Base-by-base conservation (phyloP, 1,284 basidiomycete genomes). In the Rhodotorula mucilaginosa region DNA sequence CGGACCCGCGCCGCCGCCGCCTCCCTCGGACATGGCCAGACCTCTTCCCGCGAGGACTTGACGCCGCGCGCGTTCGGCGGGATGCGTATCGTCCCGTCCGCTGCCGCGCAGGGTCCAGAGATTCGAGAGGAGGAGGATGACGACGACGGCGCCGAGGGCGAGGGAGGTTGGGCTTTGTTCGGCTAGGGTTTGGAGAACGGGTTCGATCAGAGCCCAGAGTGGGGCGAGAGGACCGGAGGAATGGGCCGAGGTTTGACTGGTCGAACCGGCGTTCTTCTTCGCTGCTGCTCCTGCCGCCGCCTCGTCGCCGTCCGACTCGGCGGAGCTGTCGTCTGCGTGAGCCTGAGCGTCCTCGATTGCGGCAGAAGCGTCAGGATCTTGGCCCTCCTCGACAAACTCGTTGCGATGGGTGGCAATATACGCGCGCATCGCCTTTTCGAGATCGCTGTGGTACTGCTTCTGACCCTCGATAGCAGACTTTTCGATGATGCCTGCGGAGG, bases 391-490 rank as follows among this genome's bases (percentile, higher is more conserved):
- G 64, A 92, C 83, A 82, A 98, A 98, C 82, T 98, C 95, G 72
- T 87, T 86, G 69, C 89, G 87, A 81, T 99, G 93, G 65, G 90
- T 88, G 71, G 89, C 86, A 79, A 98, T 94, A 83, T 98, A 96
- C 63, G 83, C 83, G 44, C 91, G 86, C 88, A 98, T 94, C 10
- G 88, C 89, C 74, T 84, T 86, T 75, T 96, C 92, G 8, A 98
- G 86, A 58, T 93, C 93, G 23, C 82, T 80, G 80, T 97, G 93
- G 80, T 95, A 97, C 64, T 86, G 84, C 81, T 90, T 95, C 80
- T 99, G 96, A 3, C 97, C 96, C n/a, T 97, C 95, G 64, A 97
- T 88, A 10, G 88, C 90, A 0, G 91, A 93, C 77, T 87, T 89
- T 79, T 97, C 94, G 79, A 99, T 97, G 78, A 99, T 92, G 68